These are phyloP conservation scores for Pleurotus tuoliensis DNA, from an alignment of 768 basidiomycete species.

Conservation along the genomic window DNA sequence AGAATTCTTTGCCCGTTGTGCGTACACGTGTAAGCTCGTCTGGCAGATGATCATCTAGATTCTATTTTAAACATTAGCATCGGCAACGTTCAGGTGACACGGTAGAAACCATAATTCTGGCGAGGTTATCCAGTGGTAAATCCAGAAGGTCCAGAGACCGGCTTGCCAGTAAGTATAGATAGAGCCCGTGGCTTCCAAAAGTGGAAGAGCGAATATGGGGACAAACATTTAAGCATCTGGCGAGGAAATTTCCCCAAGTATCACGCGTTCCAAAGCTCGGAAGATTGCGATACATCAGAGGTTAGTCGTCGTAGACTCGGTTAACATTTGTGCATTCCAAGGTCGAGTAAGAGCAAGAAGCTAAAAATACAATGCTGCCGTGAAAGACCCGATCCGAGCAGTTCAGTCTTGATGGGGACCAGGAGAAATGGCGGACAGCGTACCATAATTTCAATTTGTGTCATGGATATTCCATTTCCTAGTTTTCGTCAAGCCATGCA, in stretches of 20 bases:
- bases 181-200: not conserved
- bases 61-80: not conserved
- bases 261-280: too few species aligned
- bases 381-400: too few species aligned
- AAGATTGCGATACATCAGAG: too few species aligned
- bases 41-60: not conserved
- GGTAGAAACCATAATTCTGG: not conserved
- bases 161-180: not conserved
- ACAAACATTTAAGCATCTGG: too few species aligned
- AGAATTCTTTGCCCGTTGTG: not conserved
- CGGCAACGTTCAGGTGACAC: not conserved
- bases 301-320: not conserved
- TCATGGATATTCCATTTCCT: not conserved
- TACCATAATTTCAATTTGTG: too few species aligned
- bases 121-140: conserved; percentile 4
- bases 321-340: not conserved
- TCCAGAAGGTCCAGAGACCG: not conserved
- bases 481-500: conserved; percentile 35
- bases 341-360: too few species aligned
- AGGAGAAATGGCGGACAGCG: not conserved
- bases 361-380: too few species aligned
- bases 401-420: not conserved
- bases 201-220: too few species aligned
- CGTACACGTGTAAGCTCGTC: not conserved
- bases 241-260: too few species aligned